A percentile compares a stretch with the other conserved stretches of the same genome.
These are phyloP conservation scores for Karstenula rhodostoma DNA, from an alignment of 2,329 filamentous ascomycete genomes.

Conservation along the genomic window DNA sequence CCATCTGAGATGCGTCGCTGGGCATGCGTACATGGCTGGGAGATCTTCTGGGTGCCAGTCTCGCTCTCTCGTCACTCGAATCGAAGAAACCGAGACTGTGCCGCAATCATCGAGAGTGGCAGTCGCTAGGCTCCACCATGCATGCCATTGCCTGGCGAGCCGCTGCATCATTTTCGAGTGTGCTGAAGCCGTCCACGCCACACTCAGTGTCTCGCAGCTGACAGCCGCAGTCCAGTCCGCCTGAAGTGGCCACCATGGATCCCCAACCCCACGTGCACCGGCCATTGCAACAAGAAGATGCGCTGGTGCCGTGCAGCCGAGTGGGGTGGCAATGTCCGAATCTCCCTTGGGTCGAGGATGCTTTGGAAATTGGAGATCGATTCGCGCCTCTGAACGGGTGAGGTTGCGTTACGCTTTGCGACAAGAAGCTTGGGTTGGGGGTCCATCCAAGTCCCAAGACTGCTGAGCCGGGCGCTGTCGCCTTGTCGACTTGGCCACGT, in stretches of 20 bases:
- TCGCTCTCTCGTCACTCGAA: background rate
- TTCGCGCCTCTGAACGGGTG: background rate
- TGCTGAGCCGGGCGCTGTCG: background rate
- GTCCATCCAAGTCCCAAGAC: background rate
- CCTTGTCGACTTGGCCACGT: slow-evolving; percentile 6
- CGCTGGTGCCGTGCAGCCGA: slow-evolving; percentile 8
- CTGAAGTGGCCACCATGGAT: background rate
- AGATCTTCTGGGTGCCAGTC: background rate
- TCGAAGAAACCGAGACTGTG: background rate
- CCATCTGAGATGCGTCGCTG: background rate
- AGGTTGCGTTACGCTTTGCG: slow-evolving; percentile 5
- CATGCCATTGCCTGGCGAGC: background rate
- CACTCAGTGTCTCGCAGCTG: slow-evolving; percentile 7
- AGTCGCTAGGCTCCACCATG: background rate
- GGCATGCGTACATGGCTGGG: background rate
- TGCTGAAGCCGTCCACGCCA: background rate
- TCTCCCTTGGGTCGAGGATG: background rate
- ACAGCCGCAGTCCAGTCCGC: background rate
- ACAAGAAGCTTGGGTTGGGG: slow-evolving; percentile 6
- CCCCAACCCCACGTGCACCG: slow-evolving; percentile 1
- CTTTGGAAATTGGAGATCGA: slow-evolving; percentile 1
- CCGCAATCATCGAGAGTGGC: background rate
- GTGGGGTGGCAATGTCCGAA: slow-evolving; percentile 11
- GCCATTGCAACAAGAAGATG: background rate
- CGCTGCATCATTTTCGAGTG: slow-evolving; percentile 3